Base-by-base conservation (phyloP, 805 yeast species). In the Ogataea parapolymorpha region DNA sequence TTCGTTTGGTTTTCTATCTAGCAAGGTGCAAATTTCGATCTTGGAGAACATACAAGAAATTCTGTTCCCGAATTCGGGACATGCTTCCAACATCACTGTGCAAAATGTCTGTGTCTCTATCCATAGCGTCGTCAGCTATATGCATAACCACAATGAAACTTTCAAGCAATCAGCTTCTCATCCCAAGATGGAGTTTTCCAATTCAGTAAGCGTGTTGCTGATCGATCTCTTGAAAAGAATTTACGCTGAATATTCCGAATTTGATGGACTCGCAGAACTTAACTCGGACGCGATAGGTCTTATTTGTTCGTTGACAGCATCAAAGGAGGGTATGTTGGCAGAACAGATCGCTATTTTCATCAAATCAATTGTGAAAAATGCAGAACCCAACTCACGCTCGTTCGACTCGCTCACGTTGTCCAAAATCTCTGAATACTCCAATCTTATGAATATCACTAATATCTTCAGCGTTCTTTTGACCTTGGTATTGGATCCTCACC, bases 11-110 rank as follows among this genome's bases (percentile, higher is more conserved):
- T 68, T 71, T 43, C 73, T 91, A 50, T 78, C 90, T 6, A 63
- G 77, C 4, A 85, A 87, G 46, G 84, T 93, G 39, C 97, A 91
- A 55, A 81, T 83, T 43, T 88, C 97, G 1, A 70, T 93, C n/a
- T 62, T 93, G 15, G 97, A 91, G 54, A 85, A 81, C 39, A 62
- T 93, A 46, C 74, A 89, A 49, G 68, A 82, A 3, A 68, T 73
- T 13, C 46, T 82, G 26, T 66, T 75, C 35, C 68, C 50, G 12
- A 77, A 22, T 63, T 71, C 23, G 53, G 64, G 49, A 32, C 58
- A 48, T 37, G 37, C 48, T 8, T 40, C 40, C 17, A 46, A 27
- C 3, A 27, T 43, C 6, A 14, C 35, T 5, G 61, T 72, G 1
- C 67, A 82, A 4, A 90, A 90, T 54, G 59, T 76, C 1, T 66